Base-by-base conservation (phyloP, 306 rosid species). In the Malus sylvestris region DNA sequence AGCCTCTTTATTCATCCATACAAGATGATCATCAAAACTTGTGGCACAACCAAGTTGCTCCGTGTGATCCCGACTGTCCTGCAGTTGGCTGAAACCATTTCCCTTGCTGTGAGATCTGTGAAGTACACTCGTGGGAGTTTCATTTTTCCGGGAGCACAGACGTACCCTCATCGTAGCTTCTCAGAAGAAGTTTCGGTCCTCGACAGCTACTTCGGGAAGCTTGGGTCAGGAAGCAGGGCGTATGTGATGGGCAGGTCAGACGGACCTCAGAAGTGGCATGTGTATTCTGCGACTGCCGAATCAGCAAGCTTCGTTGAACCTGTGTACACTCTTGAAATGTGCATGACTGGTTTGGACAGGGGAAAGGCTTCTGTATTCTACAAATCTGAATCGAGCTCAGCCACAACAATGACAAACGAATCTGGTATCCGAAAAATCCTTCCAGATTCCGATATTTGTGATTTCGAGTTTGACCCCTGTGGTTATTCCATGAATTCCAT, bases 401-500 rank as follows among this genome's bases (percentile, higher is more conserved):
- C 89, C 1, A 85, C 90, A 25, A 7, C 13, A 15, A 87, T 89
- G 94, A 89, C 94, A 3, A 72, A 38, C 2, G 72, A 84, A 40
- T 89, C 94, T 70, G 94, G 91, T 44, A 89, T 89, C 19, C 83
- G 90, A 81, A 82, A 79, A 35, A 89, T 89, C 76, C 91, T 89
- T 73, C 91, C 94, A 4, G 83, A 77, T 4, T 89, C 93, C 9
- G 64, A 89, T 29, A 89, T 89, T 13, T 86, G 94, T 12, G 94
- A 89, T 71, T 89, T 89, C 1, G 90, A 86, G 16, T 89, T 89
- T 75, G 94, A 89, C 6, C 91, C 94, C 0, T 89, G 93, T 65
- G 93, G 93, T 55, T 89, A 87, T 72, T 89, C 93, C 1, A 87
- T 89, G 93, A 89, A 89, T 22, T 84, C 91, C 32, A 82, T 89